A percentile compares a stretch with the other conserved stretches of the same genome.
Conservation (phyloP, 441 rosid genomes). For the Manihot esculenta region DNA sequence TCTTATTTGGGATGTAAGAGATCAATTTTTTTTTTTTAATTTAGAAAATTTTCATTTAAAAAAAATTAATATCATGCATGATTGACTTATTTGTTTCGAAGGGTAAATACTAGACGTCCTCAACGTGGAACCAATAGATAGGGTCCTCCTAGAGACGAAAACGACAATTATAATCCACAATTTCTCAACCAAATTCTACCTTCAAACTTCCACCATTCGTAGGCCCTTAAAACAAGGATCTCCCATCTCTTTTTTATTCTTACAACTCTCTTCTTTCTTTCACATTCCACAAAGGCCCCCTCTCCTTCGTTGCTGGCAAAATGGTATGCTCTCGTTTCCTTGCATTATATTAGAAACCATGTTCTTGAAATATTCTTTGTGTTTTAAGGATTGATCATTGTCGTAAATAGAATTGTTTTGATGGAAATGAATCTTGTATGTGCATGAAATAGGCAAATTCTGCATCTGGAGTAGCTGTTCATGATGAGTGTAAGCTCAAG, state of each 20-base stretch:
- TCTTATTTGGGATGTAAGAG: no score
- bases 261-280: slow-evolving; percentile 12
- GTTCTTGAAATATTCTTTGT: no score
- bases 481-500: slow-evolving; percentile 51
- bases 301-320: slow-evolving; percentile 33
- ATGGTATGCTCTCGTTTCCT: slow-evolving; percentile 29
- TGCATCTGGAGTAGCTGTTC: slow-evolving; percentile 51
- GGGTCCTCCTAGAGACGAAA: background rate
- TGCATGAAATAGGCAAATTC: slow-evolving; percentile 38
- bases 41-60: no score
- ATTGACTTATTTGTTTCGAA: no score
- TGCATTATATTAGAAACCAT: no score
- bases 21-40: no score
- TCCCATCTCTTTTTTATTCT: slow-evolving; percentile 27
- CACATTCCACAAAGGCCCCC: slow-evolving; percentile 17
- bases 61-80: no score
- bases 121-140: slow-evolving; percentile 18
- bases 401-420: no score
- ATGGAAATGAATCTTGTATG: background rate
- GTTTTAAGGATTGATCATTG: no score
- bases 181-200: slow-evolving; percentile 22
- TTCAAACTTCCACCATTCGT: slow-evolving; percentile 13
- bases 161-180: slow-evolving; percentile 7
- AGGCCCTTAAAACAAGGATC: slow-evolving; percentile 34
- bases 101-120: no score